Conservation (phyloP, 2,329 filamentous ascomycete species). For the Sporothrix pseudoabietina region DNA sequence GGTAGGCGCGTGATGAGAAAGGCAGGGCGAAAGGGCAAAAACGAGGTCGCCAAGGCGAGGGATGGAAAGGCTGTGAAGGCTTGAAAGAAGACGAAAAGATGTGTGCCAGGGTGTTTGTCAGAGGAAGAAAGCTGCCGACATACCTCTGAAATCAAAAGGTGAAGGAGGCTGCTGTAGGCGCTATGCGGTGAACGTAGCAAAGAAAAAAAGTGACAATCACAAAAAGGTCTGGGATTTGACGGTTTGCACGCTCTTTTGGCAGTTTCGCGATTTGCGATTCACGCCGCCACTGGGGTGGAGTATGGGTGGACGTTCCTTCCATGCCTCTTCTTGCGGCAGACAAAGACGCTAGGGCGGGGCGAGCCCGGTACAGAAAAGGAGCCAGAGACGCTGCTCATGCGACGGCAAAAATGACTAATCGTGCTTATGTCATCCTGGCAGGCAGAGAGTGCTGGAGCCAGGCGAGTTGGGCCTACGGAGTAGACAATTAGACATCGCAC, state of each 20-base stretch:
- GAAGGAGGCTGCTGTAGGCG: background rate
- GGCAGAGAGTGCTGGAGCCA: background rate
- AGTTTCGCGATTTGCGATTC: constrained; percentile 24
- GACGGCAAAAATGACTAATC: constrained; percentile 13
- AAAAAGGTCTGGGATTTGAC: background rate
- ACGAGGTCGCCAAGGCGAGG: background rate
- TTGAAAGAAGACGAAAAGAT: background rate
- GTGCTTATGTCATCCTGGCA: background rate
- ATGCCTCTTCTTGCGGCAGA: background rate
- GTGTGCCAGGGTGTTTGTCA: background rate
- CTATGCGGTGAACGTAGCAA: background rate
- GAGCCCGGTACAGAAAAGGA: background rate
- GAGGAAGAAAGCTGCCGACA: background rate
- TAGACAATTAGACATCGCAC: background rate
- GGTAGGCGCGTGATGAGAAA: constrained; percentile 15
- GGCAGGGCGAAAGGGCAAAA: constrained; percentile 6
- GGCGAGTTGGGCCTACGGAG: background rate
- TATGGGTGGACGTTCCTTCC: background rate
- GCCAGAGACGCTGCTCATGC: background rate
- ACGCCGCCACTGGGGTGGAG: background rate
- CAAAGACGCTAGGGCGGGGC: constrained; percentile 16
- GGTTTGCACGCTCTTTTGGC: constrained; percentile 4
- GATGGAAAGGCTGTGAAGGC: background rate
- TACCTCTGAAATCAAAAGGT: background rate
- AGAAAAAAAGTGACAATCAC: background rate